Base-by-base conservation (phyloP, 164 flowering plant genomes). In the Protea cynaroides region DNA sequence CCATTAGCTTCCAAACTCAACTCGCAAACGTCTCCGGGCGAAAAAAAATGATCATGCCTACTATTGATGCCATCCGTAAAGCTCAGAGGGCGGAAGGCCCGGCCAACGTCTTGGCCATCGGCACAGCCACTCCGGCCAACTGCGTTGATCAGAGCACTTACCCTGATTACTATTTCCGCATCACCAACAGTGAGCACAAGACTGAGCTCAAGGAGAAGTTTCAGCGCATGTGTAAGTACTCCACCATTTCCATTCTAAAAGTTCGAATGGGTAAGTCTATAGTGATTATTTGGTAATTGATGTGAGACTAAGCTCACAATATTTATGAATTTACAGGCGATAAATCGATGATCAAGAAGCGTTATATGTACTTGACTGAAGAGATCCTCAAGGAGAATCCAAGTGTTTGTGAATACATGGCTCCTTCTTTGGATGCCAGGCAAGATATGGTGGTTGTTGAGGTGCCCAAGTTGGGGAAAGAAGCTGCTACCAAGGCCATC, bases 291-390 rank as follows among this genome's bases (percentile, higher is more conserved):
- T n/a, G n/a, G n/a, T n/a, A n/a, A n/a, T n/a, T n/a, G n/a, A n/a
- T n/a, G n/a, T n/a, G n/a, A n/a, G n/a, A n/a, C n/a, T n/a, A n/a
- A n/a, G n/a, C n/a, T n/a, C n/a, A n/a, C n/a, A n/a, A n/a, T n/a
- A n/a, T n/a, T n/a, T n/a, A n/a, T n/a, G n/a, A n/a, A n/a, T n/a
- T 4, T 55, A 46, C 78, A 82, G 85, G 85, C 47, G 85, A 80
- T 0, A 80, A 78, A 47, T 78, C 83, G 1, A 78, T 70, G 80
- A 78, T 82, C 69, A 82, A 71, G 70, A 82, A 78, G 73, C 69
- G 83, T 24, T 74, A 82, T 74, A 69, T 80, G 79, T 11, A 76
- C 71, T 51, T 80, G 61, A 80, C 73, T 6, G 85, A 82, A 58
- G 85, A 82, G 40, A 69, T 82, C 0, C 34, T 29, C 34, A 29